These are phyloP conservation scores for Scutellaria baicalensis DNA, from an alignment of 257 asterid genomes.

Conservation along the genomic window DNA sequence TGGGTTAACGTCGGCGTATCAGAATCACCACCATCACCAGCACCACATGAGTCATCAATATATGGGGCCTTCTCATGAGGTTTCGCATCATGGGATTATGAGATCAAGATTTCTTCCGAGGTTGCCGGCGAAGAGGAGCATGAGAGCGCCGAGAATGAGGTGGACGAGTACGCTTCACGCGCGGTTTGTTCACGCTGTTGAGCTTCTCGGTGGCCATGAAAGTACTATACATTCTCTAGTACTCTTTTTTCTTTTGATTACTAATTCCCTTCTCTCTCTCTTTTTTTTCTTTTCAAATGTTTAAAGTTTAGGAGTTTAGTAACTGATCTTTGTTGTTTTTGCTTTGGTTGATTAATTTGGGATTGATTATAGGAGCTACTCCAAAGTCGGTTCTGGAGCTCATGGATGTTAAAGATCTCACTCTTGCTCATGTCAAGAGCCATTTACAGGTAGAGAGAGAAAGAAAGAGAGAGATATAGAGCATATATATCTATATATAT, in stretches of 20 bases:
- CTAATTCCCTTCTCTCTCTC: background rate
- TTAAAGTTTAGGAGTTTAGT: background rate
- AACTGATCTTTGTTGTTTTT: background rate
- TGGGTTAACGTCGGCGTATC: slow-evolving; percentile 20
- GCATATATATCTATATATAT: too few relatives aligned
- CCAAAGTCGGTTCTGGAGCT: slow-evolving; percentile 95
- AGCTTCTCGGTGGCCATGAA: slow-evolving; percentile 98
- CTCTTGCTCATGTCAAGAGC: slow-evolving; percentile 91
- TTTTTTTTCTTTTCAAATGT: background rate
- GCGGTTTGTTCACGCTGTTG: slow-evolving; percentile 91
- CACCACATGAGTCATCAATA: slow-evolving; percentile 14
- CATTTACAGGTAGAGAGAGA: slow-evolving; percentile 75
- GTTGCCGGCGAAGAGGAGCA: slow-evolving; percentile 57
- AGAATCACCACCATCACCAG: slow-evolving; percentile 7
- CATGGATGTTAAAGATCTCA: slow-evolving; percentile 98
- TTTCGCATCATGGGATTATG: slow-evolving; percentile 36
- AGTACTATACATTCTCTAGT: slow-evolving; percentile 23
- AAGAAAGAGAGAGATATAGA: background rate
- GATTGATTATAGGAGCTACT: slow-evolving; percentile 55
- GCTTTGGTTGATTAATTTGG: background rate
- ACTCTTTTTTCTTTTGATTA: too few relatives aligned
- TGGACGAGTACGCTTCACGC: slow-evolving; percentile 92
- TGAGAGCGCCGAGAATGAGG: slow-evolving; percentile 90
- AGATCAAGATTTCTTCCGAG: slow-evolving; percentile 60
- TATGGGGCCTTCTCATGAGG: slow-evolving; percentile 25